Evolutionary conservation across 2,329 filamentous ascomycete species (phyloP).

Genomic region (Botrytis aclada): DNA sequence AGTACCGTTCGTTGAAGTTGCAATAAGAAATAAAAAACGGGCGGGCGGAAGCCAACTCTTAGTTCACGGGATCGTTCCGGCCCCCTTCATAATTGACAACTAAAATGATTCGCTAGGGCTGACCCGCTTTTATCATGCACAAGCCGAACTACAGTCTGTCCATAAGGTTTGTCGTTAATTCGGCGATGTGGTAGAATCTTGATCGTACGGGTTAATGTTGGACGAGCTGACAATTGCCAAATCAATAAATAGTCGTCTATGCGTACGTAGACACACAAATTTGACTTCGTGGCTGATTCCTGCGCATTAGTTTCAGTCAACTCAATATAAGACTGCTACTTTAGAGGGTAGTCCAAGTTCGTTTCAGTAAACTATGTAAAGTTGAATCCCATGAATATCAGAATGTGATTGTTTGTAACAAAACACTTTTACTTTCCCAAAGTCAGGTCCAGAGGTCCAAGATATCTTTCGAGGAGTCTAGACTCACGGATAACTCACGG

Average conservation of each 20-base stretch:
- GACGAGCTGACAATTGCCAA: background rate
- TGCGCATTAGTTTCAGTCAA: background rate
- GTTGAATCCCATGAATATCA: background rate
- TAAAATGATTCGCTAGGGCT: slow-evolving; percentile 1
- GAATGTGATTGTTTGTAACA: background rate
- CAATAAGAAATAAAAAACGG: background rate
- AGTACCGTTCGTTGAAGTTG: background rate
- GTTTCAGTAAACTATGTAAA: background rate
- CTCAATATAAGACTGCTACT: background rate
- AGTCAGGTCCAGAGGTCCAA: background rate
- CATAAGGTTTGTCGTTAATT: background rate
- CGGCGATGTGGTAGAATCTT: background rate
- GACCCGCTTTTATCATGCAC: slow-evolving; percentile 5
- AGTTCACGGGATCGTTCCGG: background rate
- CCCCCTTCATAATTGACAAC: background rate
- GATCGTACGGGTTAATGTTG: background rate
- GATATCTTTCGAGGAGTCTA: background rate
- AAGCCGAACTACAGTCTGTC: slow-evolving; percentile 3
- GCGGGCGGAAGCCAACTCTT: background rate
- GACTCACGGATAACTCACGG: background rate
- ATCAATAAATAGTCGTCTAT: background rate
- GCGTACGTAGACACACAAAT: background rate
- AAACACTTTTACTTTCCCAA: background rate
- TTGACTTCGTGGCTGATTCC: background rate
- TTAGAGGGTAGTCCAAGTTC: background rate